Conservation (phyloP, 2,329 filamentous ascomycete genomes). For the Nemania bipapillata region DNA sequence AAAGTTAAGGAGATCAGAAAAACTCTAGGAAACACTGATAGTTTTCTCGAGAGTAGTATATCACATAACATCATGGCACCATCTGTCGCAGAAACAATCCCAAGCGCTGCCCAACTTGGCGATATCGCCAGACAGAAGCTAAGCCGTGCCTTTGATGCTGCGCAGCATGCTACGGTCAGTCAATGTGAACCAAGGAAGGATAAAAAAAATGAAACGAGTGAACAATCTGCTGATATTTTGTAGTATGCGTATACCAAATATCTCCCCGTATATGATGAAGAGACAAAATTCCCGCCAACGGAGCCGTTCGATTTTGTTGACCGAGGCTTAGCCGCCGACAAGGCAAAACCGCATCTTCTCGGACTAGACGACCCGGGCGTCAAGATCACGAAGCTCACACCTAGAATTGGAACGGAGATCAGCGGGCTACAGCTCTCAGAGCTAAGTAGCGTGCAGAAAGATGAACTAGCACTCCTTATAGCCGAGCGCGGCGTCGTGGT, state of each 20-base stretch:
- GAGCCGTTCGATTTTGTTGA: conserved; percentile 57
- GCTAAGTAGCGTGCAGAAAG: conserved; percentile 46
- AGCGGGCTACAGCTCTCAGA: conserved; percentile 46
- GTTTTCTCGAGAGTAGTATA: background rate
- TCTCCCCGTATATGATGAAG: conserved; percentile 53
- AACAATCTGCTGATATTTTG: background rate
- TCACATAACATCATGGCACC: conserved; percentile 42
- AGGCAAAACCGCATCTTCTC: conserved; percentile 56
- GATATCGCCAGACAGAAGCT: conserved; percentile 43
- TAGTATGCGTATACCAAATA: conserved; percentile 53
- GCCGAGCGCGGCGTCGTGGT: conserved; percentile 48
- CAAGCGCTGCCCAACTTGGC: conserved; percentile 41
- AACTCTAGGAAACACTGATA: background rate
- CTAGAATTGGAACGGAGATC: conserved; percentile 46
- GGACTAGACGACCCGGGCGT: conserved; percentile 44
- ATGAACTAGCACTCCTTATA: conserved; percentile 45
- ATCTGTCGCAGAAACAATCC: conserved; percentile 43
- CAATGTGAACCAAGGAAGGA: background rate
- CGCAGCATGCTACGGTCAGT: conserved; percentile 44
- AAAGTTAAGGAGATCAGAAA: background rate
- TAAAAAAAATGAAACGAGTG: background rate
- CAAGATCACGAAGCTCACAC: conserved; percentile 45
- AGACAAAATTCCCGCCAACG: conserved; percentile 53
- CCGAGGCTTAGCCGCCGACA: conserved; percentile 56
- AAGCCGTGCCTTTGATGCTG: conserved; percentile 41